Evolutionary conservation across 176 grass and related monocot species (phyloP).

Genomic region (Carex cristatella): DNA sequence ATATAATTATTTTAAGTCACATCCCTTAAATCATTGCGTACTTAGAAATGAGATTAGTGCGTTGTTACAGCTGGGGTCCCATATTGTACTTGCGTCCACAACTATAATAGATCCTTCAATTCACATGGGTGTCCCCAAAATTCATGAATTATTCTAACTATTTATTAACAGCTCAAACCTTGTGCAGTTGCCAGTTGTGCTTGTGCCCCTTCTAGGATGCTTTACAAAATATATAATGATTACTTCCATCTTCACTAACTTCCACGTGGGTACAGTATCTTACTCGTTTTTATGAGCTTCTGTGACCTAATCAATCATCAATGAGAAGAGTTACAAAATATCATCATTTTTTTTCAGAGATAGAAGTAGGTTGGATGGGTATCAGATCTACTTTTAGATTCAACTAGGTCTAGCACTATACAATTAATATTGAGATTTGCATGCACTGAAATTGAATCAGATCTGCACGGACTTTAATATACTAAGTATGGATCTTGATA

Average conservation of each 20-base stretch:
- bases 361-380: no score
- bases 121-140: conserved; percentile 3
- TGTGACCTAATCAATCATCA: not conserved
- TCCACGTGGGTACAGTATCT: not conserved
- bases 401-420: no score
- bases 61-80: not conserved
- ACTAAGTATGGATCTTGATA: no score
- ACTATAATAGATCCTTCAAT: not conserved
- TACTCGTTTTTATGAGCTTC: not conserved
- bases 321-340: not conserved
- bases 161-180: not conserved
- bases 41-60: not conserved
- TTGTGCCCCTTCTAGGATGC: not conserved
- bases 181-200: no score
- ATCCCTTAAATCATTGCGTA: not conserved
- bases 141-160: not conserved
- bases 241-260: not conserved
- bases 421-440: no score
- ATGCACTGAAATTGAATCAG: no score
- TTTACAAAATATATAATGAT: not conserved
- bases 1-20: no score
- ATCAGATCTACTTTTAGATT: no score
- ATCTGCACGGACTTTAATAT: no score
- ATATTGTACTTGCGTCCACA: not conserved
- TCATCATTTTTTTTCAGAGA: not conserved